Base-by-base conservation (phyloP, 2,329 filamentous ascomycete genomes). In the Aciculosporium take region DNA sequence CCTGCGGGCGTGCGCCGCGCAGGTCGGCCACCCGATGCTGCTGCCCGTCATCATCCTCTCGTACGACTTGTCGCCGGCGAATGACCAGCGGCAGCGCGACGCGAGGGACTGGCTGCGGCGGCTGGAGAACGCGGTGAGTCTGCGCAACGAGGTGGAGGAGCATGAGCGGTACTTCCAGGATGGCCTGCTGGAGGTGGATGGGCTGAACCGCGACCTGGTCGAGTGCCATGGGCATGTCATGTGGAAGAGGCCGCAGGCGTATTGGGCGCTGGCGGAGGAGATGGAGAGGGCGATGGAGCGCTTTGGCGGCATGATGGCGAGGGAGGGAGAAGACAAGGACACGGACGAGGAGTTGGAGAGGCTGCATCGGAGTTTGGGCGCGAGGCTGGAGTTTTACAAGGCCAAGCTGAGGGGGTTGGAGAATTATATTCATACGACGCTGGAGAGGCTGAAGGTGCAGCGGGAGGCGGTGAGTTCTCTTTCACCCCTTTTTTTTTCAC, bases 191-290 rank as follows among this genome's bases (percentile, higher is more conserved):
- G 71, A 78, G 47, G 62, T 79, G 2, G 74, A 79, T 51, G 66
- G 68, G 41, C 65, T 79, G 53, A 79, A 74, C 53, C 64, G 72
- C 23, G 74, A 78, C 51, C 61, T 79, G 34, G 74, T 79, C 46
- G 75, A 79, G 58, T 79, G 75, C 49, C 73, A 79, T 52, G 67
- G 69, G 1, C 72, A 74, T 49, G 73, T 77, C 24, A 61, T 78
- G 47, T 78, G 74, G 74, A 76, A 77, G 56, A 63, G 74, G 27
- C 75, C 75, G 1, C 71, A 76, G 56, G 73, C 76, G 1, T 79
- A 77, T 50, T 56, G 68, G 53, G 69, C 71, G 40, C 69, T 76
- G 40, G 59, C 69, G 40, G 57, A 56, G 25, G 66, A 69, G 49
- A 65, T 77, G 51, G 60, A 66, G 45, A 55, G 55, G 40, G 66